These are phyloP conservation scores for Blastobotrys persicus DNA, from an alignment of 1,139 yeast species.

Conservation along the genomic window DNA sequence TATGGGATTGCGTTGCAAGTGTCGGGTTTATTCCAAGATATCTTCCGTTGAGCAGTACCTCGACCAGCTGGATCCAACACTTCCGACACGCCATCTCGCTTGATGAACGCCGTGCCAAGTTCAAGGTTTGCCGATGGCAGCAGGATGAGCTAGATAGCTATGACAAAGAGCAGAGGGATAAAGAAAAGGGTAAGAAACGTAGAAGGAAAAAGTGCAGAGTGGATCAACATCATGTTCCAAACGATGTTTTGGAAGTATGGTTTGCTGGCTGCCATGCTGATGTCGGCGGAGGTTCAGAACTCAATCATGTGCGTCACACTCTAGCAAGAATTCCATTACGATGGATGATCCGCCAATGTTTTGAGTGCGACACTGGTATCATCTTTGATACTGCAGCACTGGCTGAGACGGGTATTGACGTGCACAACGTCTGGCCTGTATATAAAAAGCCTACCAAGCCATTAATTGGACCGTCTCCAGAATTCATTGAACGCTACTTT, in stretches of 20 bases:
- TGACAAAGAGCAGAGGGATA: not conserved
- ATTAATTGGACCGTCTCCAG: slow-evolving; percentile 11
- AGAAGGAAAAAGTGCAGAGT: slow-evolving; percentile 2
- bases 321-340: slow-evolving; percentile 12
- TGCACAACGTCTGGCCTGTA: slow-evolving; percentile 13
- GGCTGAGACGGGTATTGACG: slow-evolving; percentile 14
- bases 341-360: slow-evolving; percentile 15
- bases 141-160: slow-evolving; percentile 5
- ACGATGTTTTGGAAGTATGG: slow-evolving; percentile 38
- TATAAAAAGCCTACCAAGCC: slow-evolving; percentile 10
- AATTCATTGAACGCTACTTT: slow-evolving; percentile 9
- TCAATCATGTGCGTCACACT: slow-evolving; percentile 9
- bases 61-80: slow-evolving; percentile 38
- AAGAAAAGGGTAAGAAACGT: not conserved
- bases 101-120: slow-evolving; percentile 38
- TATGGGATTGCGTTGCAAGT: slow-evolving; percentile 44
- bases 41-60: slow-evolving; percentile 38
- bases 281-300: slow-evolving; percentile 35
- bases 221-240: slow-evolving; percentile 29
- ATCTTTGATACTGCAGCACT: slow-evolving; percentile 11
- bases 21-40: slow-evolving; percentile 39
- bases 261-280: slow-evolving; percentile 44
- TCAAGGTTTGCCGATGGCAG: slow-evolving; percentile 16
- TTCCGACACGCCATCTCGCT: slow-evolving; percentile 42
- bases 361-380: slow-evolving; percentile 13